Percentiles rank a stretch among this genome's conserved stretches.
phyloP scores from a whole-genome alignment of 2,329 filamentous ascomycete genomes.

The Pyrenophora teres region DNA sequence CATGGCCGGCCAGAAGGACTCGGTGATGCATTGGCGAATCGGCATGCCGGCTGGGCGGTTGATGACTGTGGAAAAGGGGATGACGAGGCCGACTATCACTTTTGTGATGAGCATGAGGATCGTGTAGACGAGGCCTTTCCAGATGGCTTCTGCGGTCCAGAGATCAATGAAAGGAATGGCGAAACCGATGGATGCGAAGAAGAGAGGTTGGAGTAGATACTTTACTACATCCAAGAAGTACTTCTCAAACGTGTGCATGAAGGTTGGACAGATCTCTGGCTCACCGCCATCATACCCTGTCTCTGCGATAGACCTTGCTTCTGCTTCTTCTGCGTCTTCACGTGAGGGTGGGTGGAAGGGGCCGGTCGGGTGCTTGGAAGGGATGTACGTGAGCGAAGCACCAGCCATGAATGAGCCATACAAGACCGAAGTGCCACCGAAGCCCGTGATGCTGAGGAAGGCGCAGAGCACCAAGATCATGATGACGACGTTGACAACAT shows the following conservation, averaged over 20 bases:
- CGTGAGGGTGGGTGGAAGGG: conserved; percentile 29
- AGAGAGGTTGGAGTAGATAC: conserved; percentile 33
- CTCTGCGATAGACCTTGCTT: conserved; percentile 10
- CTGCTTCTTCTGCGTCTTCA: conserved; percentile 27
- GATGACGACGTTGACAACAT: conserved; percentile 27
- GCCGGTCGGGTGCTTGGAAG: conserved; percentile 20
- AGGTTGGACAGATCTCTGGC: conserved; percentile 25
- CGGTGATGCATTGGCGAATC: background rate
- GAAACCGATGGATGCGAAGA: conserved; percentile 38
- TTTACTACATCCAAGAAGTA: conserved; percentile 56
- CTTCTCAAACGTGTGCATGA: conserved; percentile 38
- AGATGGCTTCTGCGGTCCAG: conserved; percentile 30
- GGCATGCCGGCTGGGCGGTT: background rate
- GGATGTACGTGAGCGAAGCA: conserved; percentile 33
- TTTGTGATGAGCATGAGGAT: conserved; percentile 31
- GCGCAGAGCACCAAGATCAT: conserved; percentile 37
- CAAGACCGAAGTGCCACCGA: conserved; percentile 35
- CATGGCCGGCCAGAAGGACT: background rate
- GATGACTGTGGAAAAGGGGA: background rate
- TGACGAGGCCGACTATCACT: conserved; percentile 12
- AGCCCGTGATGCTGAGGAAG: conserved; percentile 34
- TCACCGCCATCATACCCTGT: background rate
- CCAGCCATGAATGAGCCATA: conserved; percentile 41
- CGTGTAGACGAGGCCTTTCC: conserved; percentile 32
- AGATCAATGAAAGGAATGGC: conserved; percentile 36